phyloP scores from a whole-genome alignment of 2,329 filamentous ascomycete genomes.

The Dryadomyces quercivorus region DNA sequence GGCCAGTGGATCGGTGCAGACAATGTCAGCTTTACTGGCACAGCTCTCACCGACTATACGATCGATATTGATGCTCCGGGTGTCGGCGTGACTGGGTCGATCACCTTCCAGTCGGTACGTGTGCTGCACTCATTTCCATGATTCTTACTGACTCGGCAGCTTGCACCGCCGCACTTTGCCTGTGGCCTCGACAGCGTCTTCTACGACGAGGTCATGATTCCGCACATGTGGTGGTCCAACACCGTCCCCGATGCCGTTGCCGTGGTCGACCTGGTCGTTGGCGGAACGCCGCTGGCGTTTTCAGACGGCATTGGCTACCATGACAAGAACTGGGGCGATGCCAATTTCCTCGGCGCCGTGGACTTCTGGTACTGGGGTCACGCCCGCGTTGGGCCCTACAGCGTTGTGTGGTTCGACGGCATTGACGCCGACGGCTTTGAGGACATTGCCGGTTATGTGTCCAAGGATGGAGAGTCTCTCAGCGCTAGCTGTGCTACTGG shows the following conservation, averaged over 20 bases:
- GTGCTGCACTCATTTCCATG: not conserved
- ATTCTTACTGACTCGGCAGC: not conserved
- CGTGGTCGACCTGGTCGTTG: conserved; percentile 17
- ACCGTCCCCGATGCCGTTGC: conserved; percentile 19
- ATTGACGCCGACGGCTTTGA: conserved; percentile 16
- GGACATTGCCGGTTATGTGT: conserved; percentile 17
- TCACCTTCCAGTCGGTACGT: conserved; percentile 5
- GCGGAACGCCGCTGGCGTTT: conserved; percentile 10
- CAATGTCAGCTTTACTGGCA: conserved; percentile 6
- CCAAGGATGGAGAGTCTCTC: conserved; percentile 14
- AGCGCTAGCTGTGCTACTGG: not conserved
- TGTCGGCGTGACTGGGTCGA: conserved; percentile 5
- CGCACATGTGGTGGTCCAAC: conserved; percentile 23
- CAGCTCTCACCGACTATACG: conserved; percentile 3
- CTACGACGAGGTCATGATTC: conserved; percentile 30
- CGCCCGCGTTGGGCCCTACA: conserved; percentile 26
- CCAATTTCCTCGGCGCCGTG: conserved; percentile 20
- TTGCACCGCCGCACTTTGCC: conserved; percentile 24
- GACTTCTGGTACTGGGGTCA: conserved; percentile 33
- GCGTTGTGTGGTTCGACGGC: conserved; percentile 30
- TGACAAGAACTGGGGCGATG: conserved; percentile 34
- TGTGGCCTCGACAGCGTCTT: conserved; percentile 27
- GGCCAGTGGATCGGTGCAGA: conserved; percentile 2
- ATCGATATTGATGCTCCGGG: conserved; percentile 6
- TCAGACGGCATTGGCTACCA: conserved; percentile 30